Evolutionary conservation across 2,329 filamentous ascomycete species (phyloP), one percentile per base, ranked within the genome.

Genomic region (Diaporthe citri): DNA sequence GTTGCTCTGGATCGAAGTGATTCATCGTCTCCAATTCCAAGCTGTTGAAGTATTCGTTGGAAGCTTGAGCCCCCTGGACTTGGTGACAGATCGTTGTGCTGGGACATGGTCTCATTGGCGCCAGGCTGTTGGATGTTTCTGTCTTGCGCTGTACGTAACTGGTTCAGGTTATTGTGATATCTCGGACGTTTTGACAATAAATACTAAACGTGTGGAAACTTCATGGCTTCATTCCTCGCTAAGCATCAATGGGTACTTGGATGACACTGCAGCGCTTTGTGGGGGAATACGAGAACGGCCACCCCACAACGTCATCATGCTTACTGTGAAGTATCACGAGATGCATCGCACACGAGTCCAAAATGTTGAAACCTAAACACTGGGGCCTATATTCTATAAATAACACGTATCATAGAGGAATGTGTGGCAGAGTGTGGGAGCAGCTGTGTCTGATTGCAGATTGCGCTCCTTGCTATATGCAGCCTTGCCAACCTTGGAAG

Each of bases 211-310:
- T 41, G 22, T 9, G 10, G 1, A 41, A 22, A 7, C 12, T 25
- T 22, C 8, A 8, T 39, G 8, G 6, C 5, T 25, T 3, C 12
- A 4, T 13, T 20, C 1, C 22, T 7, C 12, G 5, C 10, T 8
- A 25, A 22, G 34, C 22, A 41, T 25, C 20, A 17, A 0, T 62
- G n/a, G 9, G 4, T 12, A n/a, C 25, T 28, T 62, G 22, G 25
- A 12, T 43, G 59, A 46, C 36, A 28, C n/a, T 20, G 59, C 39
- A 62, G 59, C 4, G 59, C 59, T 25, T n/a, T 28, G n/a, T 43
- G 43, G n/a, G 25, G 59, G 59, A 62, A 62, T 62, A 62, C 39
- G 59, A 62, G 59, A 13, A 25, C 25, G n/a, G 39, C 20, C n/a
- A 43, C 13, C 25, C 7, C 28, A 15, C 13, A 17, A 46, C 39